A percentile compares a stretch with the other conserved stretches of the same genome.
Evolutionary conservation across 2,329 filamentous ascomycete species (phyloP).

Genomic region (Catunica adiposa): DNA sequence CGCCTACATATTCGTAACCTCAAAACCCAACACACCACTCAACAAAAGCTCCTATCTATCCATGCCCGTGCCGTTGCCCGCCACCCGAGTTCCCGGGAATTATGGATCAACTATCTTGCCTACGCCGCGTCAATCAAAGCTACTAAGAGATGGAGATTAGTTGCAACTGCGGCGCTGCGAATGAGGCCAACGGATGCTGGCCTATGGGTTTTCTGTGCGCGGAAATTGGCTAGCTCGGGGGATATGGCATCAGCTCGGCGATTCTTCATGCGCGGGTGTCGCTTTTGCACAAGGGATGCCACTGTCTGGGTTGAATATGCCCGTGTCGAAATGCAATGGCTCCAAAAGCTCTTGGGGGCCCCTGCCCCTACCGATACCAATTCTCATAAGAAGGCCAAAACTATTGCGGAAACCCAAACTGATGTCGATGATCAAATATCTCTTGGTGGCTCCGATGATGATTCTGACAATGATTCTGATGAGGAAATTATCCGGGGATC

Average conservation of each 20-base stretch:
- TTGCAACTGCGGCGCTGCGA: slow-evolving; percentile 54
- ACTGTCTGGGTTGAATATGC: slow-evolving; percentile 80
- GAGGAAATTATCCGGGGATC: slow-evolving; percentile 30
- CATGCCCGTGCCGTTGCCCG: slow-evolving; percentile 74
- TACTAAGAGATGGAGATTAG: slow-evolving; percentile 46
- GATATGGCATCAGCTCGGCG: slow-evolving; percentile 76
- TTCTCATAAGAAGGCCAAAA: slow-evolving; percentile 34
- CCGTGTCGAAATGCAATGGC: slow-evolving; percentile 80
- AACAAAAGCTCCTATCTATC: slow-evolving; percentile 73
- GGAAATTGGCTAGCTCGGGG: slow-evolving; percentile 58
- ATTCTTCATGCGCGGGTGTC: slow-evolving; percentile 73
- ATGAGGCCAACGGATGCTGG: slow-evolving; percentile 71
- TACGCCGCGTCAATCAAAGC: slow-evolving; percentile 57
- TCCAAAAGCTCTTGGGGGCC: slow-evolving; percentile 47
- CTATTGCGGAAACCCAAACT: slow-evolving; percentile 30
- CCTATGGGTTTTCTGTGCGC: slow-evolving; percentile 75
- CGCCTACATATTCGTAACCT: slow-evolving; percentile 57
- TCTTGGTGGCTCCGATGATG: slow-evolving; percentile 27
- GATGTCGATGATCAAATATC: slow-evolving; percentile 33
- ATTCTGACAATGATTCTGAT: slow-evolving; percentile 25
- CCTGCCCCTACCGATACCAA: slow-evolving; percentile 47
- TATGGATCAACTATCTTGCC: slow-evolving; percentile 84
- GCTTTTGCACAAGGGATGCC: slow-evolving; percentile 67
- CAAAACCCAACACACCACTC: slow-evolving; percentile 51
- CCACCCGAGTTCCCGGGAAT: slow-evolving; percentile 60